A percentile compares a stretch with the other conserved stretches of the same genome.
Evolutionary conservation across 805 yeast genomes (phyloP).

Genomic region (Yamadazyma akitaensis): DNA sequence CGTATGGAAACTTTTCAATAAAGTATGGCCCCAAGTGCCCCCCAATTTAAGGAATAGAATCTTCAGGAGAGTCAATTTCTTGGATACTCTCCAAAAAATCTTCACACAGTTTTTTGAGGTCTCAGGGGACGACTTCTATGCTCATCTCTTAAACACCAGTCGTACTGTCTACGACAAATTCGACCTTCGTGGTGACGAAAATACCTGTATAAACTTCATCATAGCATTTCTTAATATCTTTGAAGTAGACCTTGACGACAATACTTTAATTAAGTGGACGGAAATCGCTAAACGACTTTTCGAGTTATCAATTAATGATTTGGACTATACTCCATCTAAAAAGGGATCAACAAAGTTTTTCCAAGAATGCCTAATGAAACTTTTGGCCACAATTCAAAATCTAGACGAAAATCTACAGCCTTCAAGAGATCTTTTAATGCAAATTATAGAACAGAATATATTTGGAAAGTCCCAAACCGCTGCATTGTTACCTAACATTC

Average conservation of each 20-base stretch:
- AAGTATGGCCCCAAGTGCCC: constrained; percentile 33
- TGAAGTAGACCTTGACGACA: constrained; percentile 5
- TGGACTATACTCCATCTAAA: constrained; percentile 26
- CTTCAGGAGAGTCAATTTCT: constrained; percentile 39
- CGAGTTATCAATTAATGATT: constrained; percentile 20
- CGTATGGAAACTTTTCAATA: constrained; percentile 51
- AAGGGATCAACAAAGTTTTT: constrained; percentile 27
- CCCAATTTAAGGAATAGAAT: constrained; percentile 35
- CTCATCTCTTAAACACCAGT: constrained; percentile 17
- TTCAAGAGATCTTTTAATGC: constrained; percentile 4
- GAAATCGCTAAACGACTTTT: constrained; percentile 20
- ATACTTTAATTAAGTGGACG: constrained; percentile 22
- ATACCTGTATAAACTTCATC: constrained; percentile 24
- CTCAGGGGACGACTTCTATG: constrained; percentile 11
- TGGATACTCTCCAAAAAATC: constrained; percentile 27
- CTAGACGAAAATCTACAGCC: constrained; percentile 5
- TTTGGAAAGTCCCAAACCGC: constrained; percentile 14
- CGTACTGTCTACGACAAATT: constrained; percentile 19
- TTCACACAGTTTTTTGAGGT: constrained; percentile 10
- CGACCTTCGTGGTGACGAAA: constrained; percentile 34
- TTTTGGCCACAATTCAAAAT: constrained; percentile 12
- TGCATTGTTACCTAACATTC: constrained; percentile 27
- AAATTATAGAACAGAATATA: constrained; percentile 10
- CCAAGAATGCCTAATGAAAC: constrained; percentile 17
- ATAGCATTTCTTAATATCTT: constrained; percentile 16